Conservation (phyloP, 2,329 filamentous ascomycete species). For the Cordyceps cicadae region DNA sequence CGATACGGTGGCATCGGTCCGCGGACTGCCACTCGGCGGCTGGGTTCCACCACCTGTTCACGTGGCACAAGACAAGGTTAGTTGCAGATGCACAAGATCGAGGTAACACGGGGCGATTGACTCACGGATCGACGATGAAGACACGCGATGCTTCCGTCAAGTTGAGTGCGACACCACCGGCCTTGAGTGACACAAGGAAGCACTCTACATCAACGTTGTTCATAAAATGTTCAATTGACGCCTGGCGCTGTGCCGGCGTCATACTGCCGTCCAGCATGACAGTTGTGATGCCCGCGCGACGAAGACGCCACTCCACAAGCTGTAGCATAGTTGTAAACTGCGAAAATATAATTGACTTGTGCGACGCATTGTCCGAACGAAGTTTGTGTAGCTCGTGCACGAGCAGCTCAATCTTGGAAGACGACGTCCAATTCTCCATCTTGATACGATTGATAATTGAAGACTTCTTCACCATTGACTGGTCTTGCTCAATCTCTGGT, state of each 20-base stretch:
- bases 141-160: constrained; percentile 90
- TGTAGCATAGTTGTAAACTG: constrained; percentile 97
- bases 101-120: constrained; percentile 20
- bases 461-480: constrained; percentile 78
- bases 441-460: constrained; percentile 98
- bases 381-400: constrained; percentile 91
- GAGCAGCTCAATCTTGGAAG: constrained; percentile 94
- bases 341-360: constrained; percentile 96
- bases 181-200: constrained; percentile 92
- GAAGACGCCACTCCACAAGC: constrained; percentile 91
- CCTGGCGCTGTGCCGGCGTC: constrained; percentile 87
- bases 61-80: constrained; percentile 17
- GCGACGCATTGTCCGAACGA: constrained; percentile 82
- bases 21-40: constrained; percentile 99
- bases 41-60: constrained; percentile 90
- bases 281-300: constrained; percentile 92
- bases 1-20: constrained; percentile 89
- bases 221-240: constrained; percentile 95
- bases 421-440: constrained; percentile 98
- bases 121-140: constrained; percentile 92
- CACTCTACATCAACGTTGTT: constrained; percentile 88
- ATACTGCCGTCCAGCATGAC: constrained; percentile 98
- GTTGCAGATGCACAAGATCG: not conserved
- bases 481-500: constrained; percentile 89
- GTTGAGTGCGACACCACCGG: constrained; percentile 90